Conservation (phyloP, 345 rosid species). For the Arabis alpina region DNA sequence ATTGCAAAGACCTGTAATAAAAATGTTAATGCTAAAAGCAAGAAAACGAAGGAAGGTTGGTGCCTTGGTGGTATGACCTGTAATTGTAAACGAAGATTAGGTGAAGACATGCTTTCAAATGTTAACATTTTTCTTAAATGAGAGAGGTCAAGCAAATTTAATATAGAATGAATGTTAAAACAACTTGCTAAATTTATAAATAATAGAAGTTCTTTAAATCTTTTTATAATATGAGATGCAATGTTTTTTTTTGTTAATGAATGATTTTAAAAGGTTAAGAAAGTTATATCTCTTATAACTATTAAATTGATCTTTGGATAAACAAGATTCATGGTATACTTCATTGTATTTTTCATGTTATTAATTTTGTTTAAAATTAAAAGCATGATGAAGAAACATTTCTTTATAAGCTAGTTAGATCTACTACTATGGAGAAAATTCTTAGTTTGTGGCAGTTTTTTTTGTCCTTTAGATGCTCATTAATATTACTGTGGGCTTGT, state of each 20-base stretch:
- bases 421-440: too few relatives aligned
- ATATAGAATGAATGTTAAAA: not conserved
- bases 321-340: too few relatives aligned
- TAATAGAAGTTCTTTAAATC: not conserved
- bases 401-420: not conserved
- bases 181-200: not conserved
- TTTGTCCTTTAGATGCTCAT: too few relatives aligned
- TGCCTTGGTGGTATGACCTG: conserved; percentile 9
- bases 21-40: conserved; percentile 22
- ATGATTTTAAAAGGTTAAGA: not conserved
- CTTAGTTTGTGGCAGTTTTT: too few relatives aligned
- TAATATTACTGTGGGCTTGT: not conserved
- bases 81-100: conserved; percentile 25
- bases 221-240: not conserved
- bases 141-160: conserved; percentile 8
- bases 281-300: not conserved
- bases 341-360: not conserved
- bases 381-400: not conserved
- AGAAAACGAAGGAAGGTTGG: conserved; percentile 6
- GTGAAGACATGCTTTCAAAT: conserved; percentile 31
- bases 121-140: conserved; percentile 12
- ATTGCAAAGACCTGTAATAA: not conserved
- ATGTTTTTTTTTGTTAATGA: not conserved
- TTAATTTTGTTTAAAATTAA: not conserved
- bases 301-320: not conserved